phyloP scores from a whole-genome alignment of 164 flowering plant genomes.

The Nymphaea colorata region DNA sequence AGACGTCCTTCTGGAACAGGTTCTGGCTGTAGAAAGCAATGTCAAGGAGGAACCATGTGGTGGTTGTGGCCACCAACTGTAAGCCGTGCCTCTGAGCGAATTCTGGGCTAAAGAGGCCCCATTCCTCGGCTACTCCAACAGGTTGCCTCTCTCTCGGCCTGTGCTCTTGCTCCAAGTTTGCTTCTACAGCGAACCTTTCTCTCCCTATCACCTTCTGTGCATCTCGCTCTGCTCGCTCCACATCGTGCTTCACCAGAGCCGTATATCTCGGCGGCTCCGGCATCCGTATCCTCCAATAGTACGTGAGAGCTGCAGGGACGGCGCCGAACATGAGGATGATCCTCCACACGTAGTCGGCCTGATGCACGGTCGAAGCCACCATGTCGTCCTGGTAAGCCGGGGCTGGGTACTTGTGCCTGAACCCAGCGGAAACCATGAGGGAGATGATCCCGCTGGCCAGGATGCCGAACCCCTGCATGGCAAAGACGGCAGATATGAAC shows the following conservation, averaged over 20 bases:
- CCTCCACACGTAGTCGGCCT: slow-evolving; percentile 32
- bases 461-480: slow-evolving; percentile 32
- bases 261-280: slow-evolving; percentile 44
- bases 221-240: slow-evolving; percentile 14
- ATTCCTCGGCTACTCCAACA: neutral
- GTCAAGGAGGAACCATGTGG: slow-evolving; percentile 34
- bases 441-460: slow-evolving; percentile 23
- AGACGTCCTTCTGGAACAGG: slow-evolving; percentile 27
- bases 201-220: too few relatives aligned
- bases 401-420: slow-evolving; percentile 7
- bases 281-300: slow-evolving; percentile 37
- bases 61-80: slow-evolving; percentile 25
- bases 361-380: slow-evolving; percentile 13
- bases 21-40: slow-evolving; percentile 36
- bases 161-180: too few relatives aligned
- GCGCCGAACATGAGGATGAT: slow-evolving; percentile 33
- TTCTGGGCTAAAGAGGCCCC: slow-evolving; percentile 18
- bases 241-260: slow-evolving; percentile 31
- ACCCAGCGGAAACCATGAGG: slow-evolving; percentile 13
- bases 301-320: slow-evolving; percentile 26
- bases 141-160: too few relatives aligned
- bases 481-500: slow-evolving; percentile 28
- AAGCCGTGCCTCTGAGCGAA: slow-evolving; percentile 25
- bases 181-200: too few relatives aligned
- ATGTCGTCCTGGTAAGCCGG: slow-evolving; percentile 8